Evolutionary conservation across 345 rosid genomes (phyloP).

Genomic region (Moricandia moricandioides): DNA sequence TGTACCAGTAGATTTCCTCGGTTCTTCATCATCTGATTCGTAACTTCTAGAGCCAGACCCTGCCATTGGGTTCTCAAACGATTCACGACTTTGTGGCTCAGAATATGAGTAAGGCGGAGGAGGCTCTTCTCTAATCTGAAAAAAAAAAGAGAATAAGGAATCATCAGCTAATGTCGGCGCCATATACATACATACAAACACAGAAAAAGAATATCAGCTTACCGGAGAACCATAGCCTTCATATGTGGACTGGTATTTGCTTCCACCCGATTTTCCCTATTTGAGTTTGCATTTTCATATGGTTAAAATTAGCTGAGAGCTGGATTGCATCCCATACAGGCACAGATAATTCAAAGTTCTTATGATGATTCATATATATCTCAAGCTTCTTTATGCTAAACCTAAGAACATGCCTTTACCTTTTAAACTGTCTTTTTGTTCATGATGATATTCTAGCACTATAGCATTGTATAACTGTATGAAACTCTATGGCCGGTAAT

Average conservation of each 20-base stretch:
- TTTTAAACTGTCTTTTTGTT: constrained; percentile 10
- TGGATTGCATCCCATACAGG: background rate
- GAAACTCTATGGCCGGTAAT: constrained; percentile 2
- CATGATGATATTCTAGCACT: constrained; percentile 3
- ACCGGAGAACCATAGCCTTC: constrained; percentile 78
- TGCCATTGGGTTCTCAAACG: constrained; percentile 79
- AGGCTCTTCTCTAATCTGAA: constrained; percentile 91
- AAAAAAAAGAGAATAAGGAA: background rate
- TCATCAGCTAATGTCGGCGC: background rate
- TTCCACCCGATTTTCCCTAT: constrained; percentile 65
- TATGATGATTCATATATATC: background rate
- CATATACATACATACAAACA: background rate
- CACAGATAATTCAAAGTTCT: constrained; percentile 1
- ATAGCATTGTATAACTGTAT: background rate
- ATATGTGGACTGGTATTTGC: constrained; percentile 53
- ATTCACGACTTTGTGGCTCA: constrained; percentile 48
- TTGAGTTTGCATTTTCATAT: constrained; percentile 8
- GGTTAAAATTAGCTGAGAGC: constrained; percentile 6
- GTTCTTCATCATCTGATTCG: constrained; percentile 64
- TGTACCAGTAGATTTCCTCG: constrained; percentile 53
- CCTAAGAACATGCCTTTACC: constrained; percentile 4
- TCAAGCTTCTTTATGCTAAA: constrained; percentile 15
- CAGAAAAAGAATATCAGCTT: constrained; percentile 27
- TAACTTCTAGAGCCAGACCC: constrained; percentile 60
- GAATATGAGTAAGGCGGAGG: constrained; percentile 84